phyloP scores from a whole-genome alignment of 2,329 filamentous ascomycete genomes.

The Didymella sp. region DNA sequence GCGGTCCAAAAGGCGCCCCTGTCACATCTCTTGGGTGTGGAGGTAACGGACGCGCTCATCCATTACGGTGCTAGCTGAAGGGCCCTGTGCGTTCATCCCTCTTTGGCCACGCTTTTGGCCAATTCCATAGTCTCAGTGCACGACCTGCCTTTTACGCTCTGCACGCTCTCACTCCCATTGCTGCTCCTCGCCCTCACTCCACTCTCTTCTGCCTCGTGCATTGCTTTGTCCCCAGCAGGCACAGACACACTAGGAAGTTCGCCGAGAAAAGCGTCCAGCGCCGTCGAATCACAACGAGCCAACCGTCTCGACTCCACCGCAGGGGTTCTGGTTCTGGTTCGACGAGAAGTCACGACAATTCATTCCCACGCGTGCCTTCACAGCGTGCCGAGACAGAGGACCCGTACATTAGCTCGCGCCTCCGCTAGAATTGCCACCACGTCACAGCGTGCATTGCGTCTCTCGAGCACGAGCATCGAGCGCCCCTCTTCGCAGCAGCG shows the following conservation, averaged over 20 bases:
- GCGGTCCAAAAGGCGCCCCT: slow-evolving; percentile 14
- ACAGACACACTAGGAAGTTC: neutral
- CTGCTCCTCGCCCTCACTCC: neutral
- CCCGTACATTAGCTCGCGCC: slow-evolving; percentile 5
- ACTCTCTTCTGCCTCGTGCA: neutral
- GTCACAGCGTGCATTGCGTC: slow-evolving; percentile 5
- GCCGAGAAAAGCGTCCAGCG: slow-evolving; percentile 18
- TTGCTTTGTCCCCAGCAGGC: slow-evolving; percentile 1
- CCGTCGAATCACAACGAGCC: slow-evolving; percentile 31
- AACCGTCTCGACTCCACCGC: slow-evolving; percentile 26
- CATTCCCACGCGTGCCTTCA: slow-evolving; percentile 16
- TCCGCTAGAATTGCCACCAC: slow-evolving; percentile 10
- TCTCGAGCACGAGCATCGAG: slow-evolving; percentile 9
- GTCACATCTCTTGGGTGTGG: slow-evolving; percentile 16
- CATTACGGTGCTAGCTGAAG: slow-evolving; percentile 16
- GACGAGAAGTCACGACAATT: slow-evolving; percentile 22
- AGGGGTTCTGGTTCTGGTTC: slow-evolving; percentile 27
- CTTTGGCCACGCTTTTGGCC: slow-evolving; percentile 15
- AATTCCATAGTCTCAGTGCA: slow-evolving; percentile 15
- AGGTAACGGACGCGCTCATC: slow-evolving; percentile 11
- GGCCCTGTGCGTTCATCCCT: slow-evolving; percentile 21
- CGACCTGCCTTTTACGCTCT: slow-evolving; percentile 12
- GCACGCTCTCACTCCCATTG: slow-evolving; percentile 8
- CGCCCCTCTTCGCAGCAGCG: slow-evolving; percentile 26
- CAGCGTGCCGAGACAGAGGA: slow-evolving; percentile 12